A percentile compares a stretch with the other conserved stretches of the same genome.
Conservation (phyloP, 2,329 filamentous ascomycete genomes). For the Monosporascus ibericus region DNA sequence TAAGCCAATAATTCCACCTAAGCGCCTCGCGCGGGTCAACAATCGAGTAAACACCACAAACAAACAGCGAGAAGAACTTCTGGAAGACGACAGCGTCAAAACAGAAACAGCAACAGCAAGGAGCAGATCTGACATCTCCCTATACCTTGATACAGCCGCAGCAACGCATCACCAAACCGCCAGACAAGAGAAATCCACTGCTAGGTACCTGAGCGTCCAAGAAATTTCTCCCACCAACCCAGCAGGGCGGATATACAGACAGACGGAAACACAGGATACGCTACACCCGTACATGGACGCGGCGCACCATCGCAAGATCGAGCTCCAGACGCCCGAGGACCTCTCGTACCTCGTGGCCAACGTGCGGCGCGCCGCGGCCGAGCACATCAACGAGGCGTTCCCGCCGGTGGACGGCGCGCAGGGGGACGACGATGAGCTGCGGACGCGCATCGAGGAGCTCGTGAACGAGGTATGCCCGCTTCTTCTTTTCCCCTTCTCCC, state of each 20-base stretch:
- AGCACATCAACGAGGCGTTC: conserved; percentile 62
- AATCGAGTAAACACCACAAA: no score
- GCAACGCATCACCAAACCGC: no score
- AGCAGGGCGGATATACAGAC: not conserved
- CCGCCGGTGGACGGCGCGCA: conserved; percentile 51
- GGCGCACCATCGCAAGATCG: conserved; percentile 61
- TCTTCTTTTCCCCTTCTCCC: not conserved
- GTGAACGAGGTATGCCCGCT: conserved; percentile 46
- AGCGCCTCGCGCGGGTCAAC: no score
- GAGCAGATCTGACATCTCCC: no score
- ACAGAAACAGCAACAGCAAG: no score
- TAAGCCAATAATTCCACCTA: no score
- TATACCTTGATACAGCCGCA: no score
- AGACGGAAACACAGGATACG: no score
- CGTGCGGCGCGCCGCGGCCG: conserved; percentile 60
- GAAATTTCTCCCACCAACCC: not conserved
- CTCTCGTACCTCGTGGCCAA: conserved; percentile 64
- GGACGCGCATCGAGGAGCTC: conserved; percentile 52
- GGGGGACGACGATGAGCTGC: conserved; percentile 47
- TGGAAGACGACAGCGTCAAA: no score
- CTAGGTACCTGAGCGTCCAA: no score
- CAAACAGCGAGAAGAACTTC: no score
- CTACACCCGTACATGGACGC: conserved; percentile 12
- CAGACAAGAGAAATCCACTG: no score
- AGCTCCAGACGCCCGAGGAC: conserved; percentile 72